Evolutionary conservation across 2,329 filamentous ascomycete genomes (phyloP).

Genomic region (Alternaria sp.): DNA sequence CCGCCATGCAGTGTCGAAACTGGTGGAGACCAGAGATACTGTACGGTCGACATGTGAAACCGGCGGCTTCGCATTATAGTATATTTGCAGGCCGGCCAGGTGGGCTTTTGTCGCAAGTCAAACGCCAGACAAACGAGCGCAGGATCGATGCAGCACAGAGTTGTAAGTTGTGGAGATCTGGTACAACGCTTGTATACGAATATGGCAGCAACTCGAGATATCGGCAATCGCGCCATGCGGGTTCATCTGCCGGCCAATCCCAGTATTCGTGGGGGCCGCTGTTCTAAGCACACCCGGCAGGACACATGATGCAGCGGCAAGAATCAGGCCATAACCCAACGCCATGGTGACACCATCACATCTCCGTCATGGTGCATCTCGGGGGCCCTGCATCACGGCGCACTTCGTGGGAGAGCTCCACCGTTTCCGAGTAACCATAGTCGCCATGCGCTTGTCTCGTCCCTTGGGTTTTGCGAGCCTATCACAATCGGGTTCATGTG

Average conservation of each 20-base stretch:
- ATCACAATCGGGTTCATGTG: background rate
- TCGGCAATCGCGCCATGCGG: background rate
- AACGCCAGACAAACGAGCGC: background rate
- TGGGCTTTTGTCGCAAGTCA: background rate
- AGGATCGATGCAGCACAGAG: background rate
- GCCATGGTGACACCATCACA: background rate
- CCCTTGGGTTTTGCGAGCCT: background rate
- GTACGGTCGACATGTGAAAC: background rate
- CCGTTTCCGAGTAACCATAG: background rate
- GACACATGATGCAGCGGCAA: background rate
- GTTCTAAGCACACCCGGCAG: background rate
- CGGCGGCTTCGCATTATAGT: background rate
- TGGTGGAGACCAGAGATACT: background rate
- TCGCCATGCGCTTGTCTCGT: background rate
- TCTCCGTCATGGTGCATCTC: background rate
- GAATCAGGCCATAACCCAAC: slow-evolving; percentile 1
- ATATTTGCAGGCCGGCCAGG: background rate
- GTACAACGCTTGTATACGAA: background rate
- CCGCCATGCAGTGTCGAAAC: background rate
- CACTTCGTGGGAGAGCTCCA: background rate
- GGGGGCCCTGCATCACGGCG: slow-evolving; percentile 1
- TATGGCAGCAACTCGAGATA: background rate
- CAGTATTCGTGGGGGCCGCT: background rate
- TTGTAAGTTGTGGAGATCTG: slow-evolving; percentile 2
- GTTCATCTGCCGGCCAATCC: background rate